These are phyloP conservation scores for Schizopora paradoxa DNA, from an alignment of 1,284 basidiomycete genomes.

Conservation along the genomic window DNA sequence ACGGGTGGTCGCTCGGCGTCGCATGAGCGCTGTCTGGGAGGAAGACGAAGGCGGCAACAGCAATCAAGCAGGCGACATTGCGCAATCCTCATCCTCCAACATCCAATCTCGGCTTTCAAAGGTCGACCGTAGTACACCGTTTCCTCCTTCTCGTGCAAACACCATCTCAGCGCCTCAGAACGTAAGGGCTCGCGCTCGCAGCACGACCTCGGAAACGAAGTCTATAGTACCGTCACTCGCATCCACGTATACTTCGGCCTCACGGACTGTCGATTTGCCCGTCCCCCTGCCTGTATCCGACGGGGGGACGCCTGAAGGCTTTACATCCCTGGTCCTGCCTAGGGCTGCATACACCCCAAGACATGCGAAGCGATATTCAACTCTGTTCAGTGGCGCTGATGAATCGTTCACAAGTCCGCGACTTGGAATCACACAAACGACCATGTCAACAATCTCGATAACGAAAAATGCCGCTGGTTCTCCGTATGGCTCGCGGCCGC, in stretches of 20 bases:
- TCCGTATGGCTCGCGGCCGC: constrained; percentile 6
- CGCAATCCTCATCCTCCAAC: not conserved
- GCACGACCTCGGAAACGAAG: not conserved
- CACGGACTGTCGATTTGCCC: constrained; percentile 29
- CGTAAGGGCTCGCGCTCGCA: constrained; percentile 4
- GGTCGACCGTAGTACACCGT: constrained; percentile 23
- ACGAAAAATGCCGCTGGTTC: constrained; percentile 17
- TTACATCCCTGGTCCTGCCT: constrained; percentile 68
- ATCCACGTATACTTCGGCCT: constrained; percentile 18
- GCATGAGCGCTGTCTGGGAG: constrained; percentile 41
- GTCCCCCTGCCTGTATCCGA: constrained; percentile 25
- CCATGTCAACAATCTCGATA: constrained; percentile 82
- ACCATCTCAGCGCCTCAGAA: constrained; percentile 16
- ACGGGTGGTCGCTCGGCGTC: constrained; percentile 19
- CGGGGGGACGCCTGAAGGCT: constrained; percentile 47
- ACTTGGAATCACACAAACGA: constrained; percentile 72
- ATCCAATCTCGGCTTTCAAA: constrained; percentile 21
- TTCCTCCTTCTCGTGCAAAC: constrained; percentile 9
- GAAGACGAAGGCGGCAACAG: constrained; percentile 33
- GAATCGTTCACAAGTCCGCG: constrained; percentile 67
- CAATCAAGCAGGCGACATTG: not conserved
- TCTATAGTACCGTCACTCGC: constrained; percentile 8
- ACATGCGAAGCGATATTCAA: constrained; percentile 27
- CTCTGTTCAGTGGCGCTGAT: constrained; percentile 30
- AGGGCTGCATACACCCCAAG: constrained; percentile 41